Conservation (phyloP, 306 rosid species). For the Styphnolobium japonicum region DNA sequence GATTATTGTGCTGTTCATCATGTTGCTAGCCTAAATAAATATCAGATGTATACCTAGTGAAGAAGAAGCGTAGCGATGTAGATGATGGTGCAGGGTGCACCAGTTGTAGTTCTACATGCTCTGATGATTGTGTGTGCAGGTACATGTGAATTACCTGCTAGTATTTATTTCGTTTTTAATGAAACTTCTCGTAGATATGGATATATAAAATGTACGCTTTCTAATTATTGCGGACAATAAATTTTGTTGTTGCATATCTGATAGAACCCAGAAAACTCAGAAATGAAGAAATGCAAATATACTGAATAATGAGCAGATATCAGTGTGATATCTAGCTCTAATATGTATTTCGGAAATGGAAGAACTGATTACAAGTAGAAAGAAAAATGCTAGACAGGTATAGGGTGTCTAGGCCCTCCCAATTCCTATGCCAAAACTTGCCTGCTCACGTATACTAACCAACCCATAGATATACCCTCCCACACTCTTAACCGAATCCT, state of each 20-base stretch:
- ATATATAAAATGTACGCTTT: not conserved
- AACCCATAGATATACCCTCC: too few species aligned
- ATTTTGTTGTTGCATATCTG: not conserved
- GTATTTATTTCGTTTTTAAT: not conserved
- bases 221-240: not conserved
- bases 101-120: conserved; percentile 59
- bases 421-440: too few species aligned
- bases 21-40: conserved; percentile 47
- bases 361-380: too few species aligned
- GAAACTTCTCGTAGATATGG: not conserved
- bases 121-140: conserved; percentile 91
- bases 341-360: too few species aligned
- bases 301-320: too few species aligned
- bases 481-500: too few species aligned
- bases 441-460: too few species aligned
- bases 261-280: too few species aligned
- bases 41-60: conserved; percentile 74
- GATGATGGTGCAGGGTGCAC: conserved; percentile 83
- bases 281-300: too few species aligned
- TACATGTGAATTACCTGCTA: conserved; percentile 29
- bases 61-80: conserved; percentile 73
- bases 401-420: too few species aligned
- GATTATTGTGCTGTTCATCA: conserved; percentile 2
- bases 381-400: too few species aligned
- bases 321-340: too few species aligned